Evolutionary conservation across 768 basidiomycete species (phyloP).

Genomic region (Mycena galericulata): DNA sequence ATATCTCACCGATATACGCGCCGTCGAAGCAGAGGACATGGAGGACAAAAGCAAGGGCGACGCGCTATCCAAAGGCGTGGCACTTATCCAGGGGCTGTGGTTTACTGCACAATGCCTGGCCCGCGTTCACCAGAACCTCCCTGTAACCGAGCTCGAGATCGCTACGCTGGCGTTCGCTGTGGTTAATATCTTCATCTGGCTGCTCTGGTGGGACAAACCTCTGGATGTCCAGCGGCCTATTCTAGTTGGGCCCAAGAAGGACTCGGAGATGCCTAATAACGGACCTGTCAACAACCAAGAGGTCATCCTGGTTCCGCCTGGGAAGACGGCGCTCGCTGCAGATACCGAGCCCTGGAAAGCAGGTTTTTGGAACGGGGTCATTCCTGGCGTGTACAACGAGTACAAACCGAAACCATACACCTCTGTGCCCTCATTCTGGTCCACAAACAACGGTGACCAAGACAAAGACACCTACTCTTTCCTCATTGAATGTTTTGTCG

Average conservation of each 20-base stretch:
- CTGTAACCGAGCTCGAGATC: slow-evolving; percentile 50
- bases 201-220: slow-evolving; percentile 56
- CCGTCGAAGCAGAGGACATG: slow-evolving; percentile 31
- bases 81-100: slow-evolving; percentile 49
- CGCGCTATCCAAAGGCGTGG: slow-evolving; percentile 47
- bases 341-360: too few species aligned
- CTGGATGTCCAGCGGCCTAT: slow-evolving; percentile 45
- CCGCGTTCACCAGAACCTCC: slow-evolving; percentile 39
- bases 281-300: too few species aligned
- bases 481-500: too few species aligned
- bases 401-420: too few species aligned
- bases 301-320: too few species aligned
- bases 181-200: slow-evolving; percentile 46
- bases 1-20: not conserved
- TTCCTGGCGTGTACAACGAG: too few species aligned
- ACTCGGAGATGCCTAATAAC: too few species aligned
- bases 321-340: too few species aligned
- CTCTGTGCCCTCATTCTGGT: too few species aligned
- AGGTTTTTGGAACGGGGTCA: too few species aligned
- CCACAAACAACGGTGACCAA: too few species aligned
- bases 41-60: slow-evolving; percentile 48
- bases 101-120: slow-evolving; percentile 48
- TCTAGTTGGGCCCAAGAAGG: slow-evolving; percentile 12
- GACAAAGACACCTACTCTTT: too few species aligned
- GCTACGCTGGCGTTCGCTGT: slow-evolving; percentile 49